A percentile compares a stretch with the other conserved stretches of the same genome.
phyloP scores from a whole-genome alignment of 768 basidiomycete genomes.

The Hypholoma sublateritium region DNA sequence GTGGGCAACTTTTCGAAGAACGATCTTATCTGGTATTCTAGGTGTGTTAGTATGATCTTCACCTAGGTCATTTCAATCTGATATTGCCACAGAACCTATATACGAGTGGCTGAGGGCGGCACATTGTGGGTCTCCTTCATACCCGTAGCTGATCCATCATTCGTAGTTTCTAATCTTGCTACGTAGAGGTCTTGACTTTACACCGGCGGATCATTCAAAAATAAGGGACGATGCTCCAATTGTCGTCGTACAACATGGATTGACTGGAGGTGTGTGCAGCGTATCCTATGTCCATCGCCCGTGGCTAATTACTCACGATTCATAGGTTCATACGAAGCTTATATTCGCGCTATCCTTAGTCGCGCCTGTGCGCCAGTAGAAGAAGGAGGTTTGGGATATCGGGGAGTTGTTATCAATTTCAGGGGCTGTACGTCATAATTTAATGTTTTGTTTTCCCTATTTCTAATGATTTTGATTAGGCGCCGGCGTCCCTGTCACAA shows the following conservation, averaged over 20 bases:
- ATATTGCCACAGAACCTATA: constrained; percentile 35
- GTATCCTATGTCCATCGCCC: neutral
- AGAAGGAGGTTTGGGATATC: constrained; percentile 87
- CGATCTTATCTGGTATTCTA: constrained; percentile 55
- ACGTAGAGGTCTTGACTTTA: constrained; percentile 65
- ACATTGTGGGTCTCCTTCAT: constrained; percentile 48
- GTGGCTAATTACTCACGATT: constrained; percentile 8
- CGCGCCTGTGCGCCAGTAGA: constrained; percentile 68
- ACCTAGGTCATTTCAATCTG: neutral
- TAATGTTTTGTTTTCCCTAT: constrained; percentile 7
- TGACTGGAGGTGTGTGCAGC: constrained; percentile 43
- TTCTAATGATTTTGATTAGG: constrained; percentile 42
- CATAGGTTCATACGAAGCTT: constrained; percentile 84
- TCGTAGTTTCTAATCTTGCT: constrained; percentile 3
- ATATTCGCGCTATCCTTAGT: constrained; percentile 80
- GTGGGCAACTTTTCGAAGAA: constrained; percentile 58
- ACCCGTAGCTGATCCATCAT: neutral
- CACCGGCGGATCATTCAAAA: constrained; percentile 41
- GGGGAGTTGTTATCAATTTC: constrained; percentile 90
- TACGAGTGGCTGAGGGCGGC: constrained; percentile 60
- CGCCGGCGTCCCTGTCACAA: constrained; percentile 83
- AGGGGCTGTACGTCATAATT: constrained; percentile 71
- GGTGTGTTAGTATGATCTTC: constrained; percentile 31
- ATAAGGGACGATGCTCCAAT: constrained; percentile 46
- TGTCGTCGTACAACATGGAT: constrained; percentile 58